Evolutionary conservation across 176 grass and related monocot genomes (phyloP).

Genomic region (Sorghum bicolor): DNA sequence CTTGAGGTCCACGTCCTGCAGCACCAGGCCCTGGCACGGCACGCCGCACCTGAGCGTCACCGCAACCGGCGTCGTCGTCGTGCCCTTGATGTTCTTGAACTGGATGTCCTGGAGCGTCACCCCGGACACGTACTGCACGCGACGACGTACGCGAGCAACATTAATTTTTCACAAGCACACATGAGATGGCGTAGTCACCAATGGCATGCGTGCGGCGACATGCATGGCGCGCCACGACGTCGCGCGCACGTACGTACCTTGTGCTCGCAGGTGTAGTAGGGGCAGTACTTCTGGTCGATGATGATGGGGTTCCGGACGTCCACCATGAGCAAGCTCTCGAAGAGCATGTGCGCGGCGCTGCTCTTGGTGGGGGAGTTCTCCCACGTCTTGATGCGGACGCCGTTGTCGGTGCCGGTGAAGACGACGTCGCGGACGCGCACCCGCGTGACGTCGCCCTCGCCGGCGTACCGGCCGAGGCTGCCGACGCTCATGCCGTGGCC

Average conservation of each 20-base stretch:
- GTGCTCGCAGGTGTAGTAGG: not conserved
- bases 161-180: too few species aligned
- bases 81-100: not conserved
- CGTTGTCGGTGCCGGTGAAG: not conserved
- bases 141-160: too few species aligned
- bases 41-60: not conserved
- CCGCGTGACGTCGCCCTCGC: constrained; percentile 47
- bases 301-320: not conserved
- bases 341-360: not conserved
- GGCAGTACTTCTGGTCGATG: not conserved
- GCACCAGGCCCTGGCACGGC: not conserved
- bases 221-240: not conserved
- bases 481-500: constrained; percentile 77
- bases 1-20: not conserved
- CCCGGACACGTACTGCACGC: not conserved
- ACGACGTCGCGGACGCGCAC: constrained; percentile 37
- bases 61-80: not conserved
- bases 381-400: not conserved
- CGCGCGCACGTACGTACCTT: not conserved
- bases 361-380: not conserved
- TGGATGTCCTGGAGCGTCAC: not conserved
- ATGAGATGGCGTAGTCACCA: too few species aligned
- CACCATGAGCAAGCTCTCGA: not conserved
- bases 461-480: constrained; percentile 46
- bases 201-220: too few species aligned